Evolutionary conservation across 495 filamentous ascomycete species (phyloP).

Genomic region (Penicillium maclennaniae): DNA sequence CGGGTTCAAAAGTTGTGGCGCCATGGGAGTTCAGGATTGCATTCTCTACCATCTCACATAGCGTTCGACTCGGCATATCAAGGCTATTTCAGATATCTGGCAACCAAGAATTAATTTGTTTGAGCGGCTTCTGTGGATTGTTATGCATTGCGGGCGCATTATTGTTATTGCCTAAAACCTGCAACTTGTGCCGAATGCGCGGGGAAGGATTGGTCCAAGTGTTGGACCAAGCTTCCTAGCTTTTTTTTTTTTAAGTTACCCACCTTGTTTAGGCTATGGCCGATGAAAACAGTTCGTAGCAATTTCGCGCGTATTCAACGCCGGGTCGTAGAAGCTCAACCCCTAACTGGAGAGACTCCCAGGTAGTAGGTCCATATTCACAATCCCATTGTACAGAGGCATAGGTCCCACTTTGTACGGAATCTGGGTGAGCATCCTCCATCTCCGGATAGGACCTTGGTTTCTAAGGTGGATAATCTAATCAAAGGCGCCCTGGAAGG

Average conservation of each 20-base stretch:
- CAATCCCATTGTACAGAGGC: no score
- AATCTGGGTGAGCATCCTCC: no score
- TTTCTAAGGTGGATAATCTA: neutral
- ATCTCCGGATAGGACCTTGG: no score
- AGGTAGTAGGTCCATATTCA: no score
- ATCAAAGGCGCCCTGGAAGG: constrained; percentile 8
- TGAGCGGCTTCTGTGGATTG: neutral
- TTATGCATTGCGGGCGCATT: neutral
- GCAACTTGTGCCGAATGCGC: neutral
- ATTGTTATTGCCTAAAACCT: neutral
- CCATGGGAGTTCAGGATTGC: neutral
- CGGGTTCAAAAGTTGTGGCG: neutral
- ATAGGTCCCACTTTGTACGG: no score
- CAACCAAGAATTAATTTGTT: neutral
- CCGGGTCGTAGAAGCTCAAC: neutral
- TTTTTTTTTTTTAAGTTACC: neutral
- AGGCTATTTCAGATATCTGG: neutral
- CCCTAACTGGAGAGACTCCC: neutral
- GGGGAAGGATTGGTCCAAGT: neutral
- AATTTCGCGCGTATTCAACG: neutral
- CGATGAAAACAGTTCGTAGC: neutral
- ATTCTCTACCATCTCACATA: neutral
- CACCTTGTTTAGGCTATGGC: neutral
- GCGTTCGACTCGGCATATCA: neutral
- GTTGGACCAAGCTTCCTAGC: neutral